Evolutionary conservation across 257 asterid genomes (phyloP), one percentile per base, ranked within the genome.

Genomic region (Verbascum thapsus): DNA sequence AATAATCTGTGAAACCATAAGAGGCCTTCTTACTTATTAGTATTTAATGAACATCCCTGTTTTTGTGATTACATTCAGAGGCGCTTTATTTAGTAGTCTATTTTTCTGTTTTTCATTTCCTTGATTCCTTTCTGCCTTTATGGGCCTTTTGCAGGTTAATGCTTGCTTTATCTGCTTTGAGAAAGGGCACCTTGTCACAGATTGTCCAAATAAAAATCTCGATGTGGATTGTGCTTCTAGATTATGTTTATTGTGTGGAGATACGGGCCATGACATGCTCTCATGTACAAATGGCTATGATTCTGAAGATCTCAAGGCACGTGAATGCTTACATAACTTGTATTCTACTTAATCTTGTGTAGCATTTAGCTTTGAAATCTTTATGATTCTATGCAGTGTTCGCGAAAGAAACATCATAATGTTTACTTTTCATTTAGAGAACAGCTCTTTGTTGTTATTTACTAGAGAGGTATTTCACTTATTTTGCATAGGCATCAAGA

Each of bases 261-360:
- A 37, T 61, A 56, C 43, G 0, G 80, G 76, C 37, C 88, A 83
- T 38, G 65, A 61, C 57, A 74, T 77, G 81, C 72, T 70, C 64
- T 74, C 79, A 4, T 83, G 86, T 55, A 58, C 54, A 64, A 61
- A 62, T 38, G 74, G 53, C 13, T 83, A 76, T 42, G 64, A 61
- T 67, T 13, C 82, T 38, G 80, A 77, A 43, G 88, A 83, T 74
- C 86, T 83, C 53, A 64, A 72, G 88, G 88, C 72, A 76, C 10
- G 72, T 41, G 15, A 53, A 50, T 30, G 20, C 37, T n/a, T 15
- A 13, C 43, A 2, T 45, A 26, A 26, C 37, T 15, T 6, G 55
- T 40, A 22, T 10, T 39, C 13, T 3, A 19, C 16, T 60, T 13
- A 8, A 22, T 69, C 49, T 17, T 17, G 34, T 43, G 35, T 26